Base-by-base conservation (phyloP, 345 rosid genomes). In the Noccaea caerulescens region DNA sequence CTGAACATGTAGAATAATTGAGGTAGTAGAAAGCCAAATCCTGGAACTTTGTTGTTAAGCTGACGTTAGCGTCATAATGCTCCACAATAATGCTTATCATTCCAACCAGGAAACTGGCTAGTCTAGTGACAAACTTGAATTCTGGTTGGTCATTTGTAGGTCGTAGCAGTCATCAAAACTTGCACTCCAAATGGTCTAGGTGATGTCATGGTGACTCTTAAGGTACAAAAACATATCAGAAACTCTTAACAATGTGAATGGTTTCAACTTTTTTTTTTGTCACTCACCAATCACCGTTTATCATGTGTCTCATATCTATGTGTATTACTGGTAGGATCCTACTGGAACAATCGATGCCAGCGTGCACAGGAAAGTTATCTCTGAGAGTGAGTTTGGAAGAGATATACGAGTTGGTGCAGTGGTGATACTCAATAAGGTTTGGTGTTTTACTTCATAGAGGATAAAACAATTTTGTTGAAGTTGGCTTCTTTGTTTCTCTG, bases 141-240 rank as follows among this genome's bases (percentile, higher is more conserved):
- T 54, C 7, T 62, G 52, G 69, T 38, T 69, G 64, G 58, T 69
- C 8, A 36, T 47, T 36, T 30, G 4, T 72, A 90, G 98, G 83
- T 90, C 47, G 87, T 93, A 68, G 93, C 89, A 32, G 52, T 93
- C 65, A 70, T 90, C 73, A 87, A 88, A 82, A 84, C 88, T 51
- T 82, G 86, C 43, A 80, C 80, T 8, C 82, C 89, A 12, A 93
- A 88, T 82, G 96, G 96, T 69, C 86, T 87, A 51, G 98, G 97
- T 6, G 96, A 84, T 82, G 55, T 86, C 68, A 85, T 86, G 89
- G 93, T 84, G 66, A 90, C 90, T 56, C 84, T 93, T 12, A 93
- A 93, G 96, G 98, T 90, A 82, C 47, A 52, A 52, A 41, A 54
- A 44, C 33, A 38, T 32, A 39, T 9, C 3, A 32, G 62, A 38